Conservation (phyloP, 495 filamentous ascomycete species). For the Chaetomium fimeti region DNA sequence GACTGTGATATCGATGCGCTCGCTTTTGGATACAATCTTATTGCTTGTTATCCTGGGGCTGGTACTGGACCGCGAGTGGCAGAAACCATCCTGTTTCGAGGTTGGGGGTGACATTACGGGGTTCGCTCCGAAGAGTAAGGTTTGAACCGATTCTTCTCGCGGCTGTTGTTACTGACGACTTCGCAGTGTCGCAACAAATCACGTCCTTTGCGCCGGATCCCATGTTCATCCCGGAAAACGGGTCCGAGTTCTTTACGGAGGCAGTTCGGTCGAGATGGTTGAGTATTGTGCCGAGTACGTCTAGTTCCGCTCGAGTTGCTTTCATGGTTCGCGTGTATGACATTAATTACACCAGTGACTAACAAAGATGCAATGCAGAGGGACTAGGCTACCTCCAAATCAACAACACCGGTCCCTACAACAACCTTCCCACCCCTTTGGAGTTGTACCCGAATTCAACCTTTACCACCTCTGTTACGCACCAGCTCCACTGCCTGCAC, state of each 20-base stretch:
- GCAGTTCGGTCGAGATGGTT: conserved; percentile 37
- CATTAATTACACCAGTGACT: no score
- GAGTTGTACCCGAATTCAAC: conserved; percentile 38
- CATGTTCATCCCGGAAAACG: conserved; percentile 44
- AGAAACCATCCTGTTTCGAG: no score
- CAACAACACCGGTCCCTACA: conserved; percentile 37
- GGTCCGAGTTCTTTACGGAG: conserved; percentile 44
- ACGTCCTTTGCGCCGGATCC: conserved; percentile 44
- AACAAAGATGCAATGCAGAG: background rate
- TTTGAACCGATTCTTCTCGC: background rate
- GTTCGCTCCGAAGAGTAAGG: conserved; percentile 39
- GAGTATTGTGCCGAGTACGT: conserved; percentile 44
- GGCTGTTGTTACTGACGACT: background rate
- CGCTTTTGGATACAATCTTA: no score
- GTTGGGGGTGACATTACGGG: conserved; percentile 37
- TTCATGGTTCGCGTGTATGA: no score
- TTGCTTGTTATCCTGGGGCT: no score
- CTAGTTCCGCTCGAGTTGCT: background rate
- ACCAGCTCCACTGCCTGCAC: conserved; percentile 51
- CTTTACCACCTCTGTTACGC: conserved; percentile 51
- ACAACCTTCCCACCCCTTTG: conserved; percentile 44
- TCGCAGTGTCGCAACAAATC: conserved; percentile 45
- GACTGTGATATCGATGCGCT: no score
- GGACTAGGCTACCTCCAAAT: conserved; percentile 46
- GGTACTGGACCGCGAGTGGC: no score